These are phyloP conservation scores for Usnea hakonensis DNA, from an alignment of 495 filamentous ascomycete species.

Conservation along the genomic window DNA sequence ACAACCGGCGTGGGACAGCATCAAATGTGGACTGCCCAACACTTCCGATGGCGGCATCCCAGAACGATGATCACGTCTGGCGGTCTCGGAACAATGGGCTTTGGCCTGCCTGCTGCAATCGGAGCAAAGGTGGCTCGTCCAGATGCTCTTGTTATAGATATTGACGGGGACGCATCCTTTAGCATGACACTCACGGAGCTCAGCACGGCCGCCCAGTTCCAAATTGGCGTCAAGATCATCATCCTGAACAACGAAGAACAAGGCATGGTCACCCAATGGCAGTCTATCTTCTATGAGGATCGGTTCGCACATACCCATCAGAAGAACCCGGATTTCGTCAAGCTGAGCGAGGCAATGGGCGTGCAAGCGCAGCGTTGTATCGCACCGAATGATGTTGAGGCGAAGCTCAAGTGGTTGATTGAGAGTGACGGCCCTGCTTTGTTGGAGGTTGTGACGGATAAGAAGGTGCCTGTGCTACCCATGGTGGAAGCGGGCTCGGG, in stretches of 20 bases:
- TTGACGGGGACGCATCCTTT: slow-evolving; percentile 95
- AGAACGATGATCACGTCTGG: slow-evolving; percentile 79
- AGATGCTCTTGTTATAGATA: slow-evolving; percentile 84
- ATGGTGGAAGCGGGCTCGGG: slow-evolving; percentile 88
- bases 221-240: slow-evolving; percentile 87
- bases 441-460: slow-evolving; percentile 35
- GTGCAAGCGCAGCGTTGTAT: slow-evolving; percentile 58
- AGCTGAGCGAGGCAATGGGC: slow-evolving; percentile 77
- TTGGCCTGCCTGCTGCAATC: slow-evolving; percentile 83
- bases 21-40: slow-evolving; percentile 93
- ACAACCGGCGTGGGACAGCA: slow-evolving; percentile 53
- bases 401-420: slow-evolving; percentile 81
- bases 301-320: slow-evolving; percentile 89
- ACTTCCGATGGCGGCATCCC: slow-evolving; percentile 83
- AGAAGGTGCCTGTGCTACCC: slow-evolving; percentile 74
- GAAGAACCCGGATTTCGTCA: slow-evolving; percentile 54
- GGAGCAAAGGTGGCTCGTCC: slow-evolving; percentile 88
- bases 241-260: slow-evolving; percentile 95
- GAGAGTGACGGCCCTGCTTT: slow-evolving; percentile 71
- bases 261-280: slow-evolving; percentile 95
- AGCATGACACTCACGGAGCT: slow-evolving; percentile 92
- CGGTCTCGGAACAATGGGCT: slow-evolving; percentile 91
- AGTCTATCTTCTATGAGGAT: slow-evolving; percentile 87
- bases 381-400: slow-evolving; percentile 63
- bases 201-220: slow-evolving; percentile 82